phyloP scores from a whole-genome alignment of 2,329 filamentous ascomycete genomes.

The Botrytis fragariae region DNA sequence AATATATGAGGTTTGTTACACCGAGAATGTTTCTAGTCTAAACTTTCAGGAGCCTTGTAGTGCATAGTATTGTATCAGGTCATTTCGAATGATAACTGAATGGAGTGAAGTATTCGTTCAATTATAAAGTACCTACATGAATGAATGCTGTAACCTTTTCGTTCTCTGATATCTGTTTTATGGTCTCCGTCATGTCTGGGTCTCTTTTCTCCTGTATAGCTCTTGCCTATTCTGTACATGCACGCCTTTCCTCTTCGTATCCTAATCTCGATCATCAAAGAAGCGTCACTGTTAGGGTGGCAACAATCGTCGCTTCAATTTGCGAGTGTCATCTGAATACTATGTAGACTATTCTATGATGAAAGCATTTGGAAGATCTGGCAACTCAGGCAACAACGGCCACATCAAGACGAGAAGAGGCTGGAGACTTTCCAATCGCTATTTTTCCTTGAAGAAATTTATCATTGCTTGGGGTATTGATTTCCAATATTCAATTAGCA shows the following conservation, averaged over 20 bases:
- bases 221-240: background rate
- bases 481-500: background rate
- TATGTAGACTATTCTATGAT: background rate
- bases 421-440: background rate
- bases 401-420: background rate
- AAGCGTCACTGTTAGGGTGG: background rate
- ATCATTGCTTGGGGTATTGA: background rate
- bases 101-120: background rate
- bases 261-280: background rate
- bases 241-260: background rate
- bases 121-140: background rate
- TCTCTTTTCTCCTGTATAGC: background rate
- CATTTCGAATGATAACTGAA: background rate
- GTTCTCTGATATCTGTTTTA: fast-evolving
- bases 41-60: background rate
- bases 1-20: background rate
- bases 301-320: background rate
- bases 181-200: background rate
- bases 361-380: background rate
- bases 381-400: background rate
- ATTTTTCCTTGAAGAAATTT: background rate
- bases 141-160: background rate
- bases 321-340: background rate
- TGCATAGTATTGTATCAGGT: background rate
- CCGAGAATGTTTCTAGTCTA: background rate